These are phyloP conservation scores for Colletotrichum tofieldiae DNA, from an alignment of 2,329 filamentous ascomycete species.

Conservation along the genomic window DNA sequence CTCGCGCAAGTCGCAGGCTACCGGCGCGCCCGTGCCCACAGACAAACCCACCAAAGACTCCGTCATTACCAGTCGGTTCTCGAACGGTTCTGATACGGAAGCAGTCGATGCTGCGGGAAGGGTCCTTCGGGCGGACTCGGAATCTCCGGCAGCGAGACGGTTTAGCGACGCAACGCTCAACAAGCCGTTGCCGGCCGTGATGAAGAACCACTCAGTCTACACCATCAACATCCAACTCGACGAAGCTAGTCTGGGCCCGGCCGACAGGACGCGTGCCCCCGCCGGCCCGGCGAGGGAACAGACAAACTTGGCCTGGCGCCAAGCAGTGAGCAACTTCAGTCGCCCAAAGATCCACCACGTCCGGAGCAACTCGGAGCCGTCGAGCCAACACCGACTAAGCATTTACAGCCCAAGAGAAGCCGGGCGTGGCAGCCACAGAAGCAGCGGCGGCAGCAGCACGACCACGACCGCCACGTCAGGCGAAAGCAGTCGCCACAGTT, in stretches of 20 bases:
- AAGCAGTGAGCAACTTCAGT: constrained; percentile 27
- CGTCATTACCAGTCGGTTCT: constrained; percentile 14
- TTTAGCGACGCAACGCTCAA: constrained; percentile 44
- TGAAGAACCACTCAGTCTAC: constrained; percentile 38
- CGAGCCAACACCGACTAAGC: constrained; percentile 20
- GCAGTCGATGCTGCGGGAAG: neutral
- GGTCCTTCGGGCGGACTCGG: neutral
- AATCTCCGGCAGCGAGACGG: constrained; percentile 8
- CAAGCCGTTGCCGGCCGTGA: constrained; percentile 50
- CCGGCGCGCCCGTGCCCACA: neutral
- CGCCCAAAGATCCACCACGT: constrained; percentile 14
- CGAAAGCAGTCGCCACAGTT: constrained; percentile 25
- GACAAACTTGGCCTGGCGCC: neutral
- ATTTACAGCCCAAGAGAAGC: neutral
- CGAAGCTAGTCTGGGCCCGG: constrained; percentile 25
- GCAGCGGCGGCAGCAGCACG: no score
- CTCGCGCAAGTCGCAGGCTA: neutral
- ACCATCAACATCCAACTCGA: constrained; percentile 42
- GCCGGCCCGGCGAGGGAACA: constrained; percentile 8
- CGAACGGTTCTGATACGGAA: constrained; percentile 9
- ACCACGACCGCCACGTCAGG: neutral
- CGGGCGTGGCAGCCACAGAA: constrained; percentile 5
- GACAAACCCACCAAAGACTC: constrained; percentile 27
- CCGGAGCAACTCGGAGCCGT: constrained; percentile 22
- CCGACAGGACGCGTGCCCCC: constrained; percentile 25